Base-by-base conservation (phyloP, 2,329 filamentous ascomycete genomes). In the Scopulariopsis brevicaulis region DNA sequence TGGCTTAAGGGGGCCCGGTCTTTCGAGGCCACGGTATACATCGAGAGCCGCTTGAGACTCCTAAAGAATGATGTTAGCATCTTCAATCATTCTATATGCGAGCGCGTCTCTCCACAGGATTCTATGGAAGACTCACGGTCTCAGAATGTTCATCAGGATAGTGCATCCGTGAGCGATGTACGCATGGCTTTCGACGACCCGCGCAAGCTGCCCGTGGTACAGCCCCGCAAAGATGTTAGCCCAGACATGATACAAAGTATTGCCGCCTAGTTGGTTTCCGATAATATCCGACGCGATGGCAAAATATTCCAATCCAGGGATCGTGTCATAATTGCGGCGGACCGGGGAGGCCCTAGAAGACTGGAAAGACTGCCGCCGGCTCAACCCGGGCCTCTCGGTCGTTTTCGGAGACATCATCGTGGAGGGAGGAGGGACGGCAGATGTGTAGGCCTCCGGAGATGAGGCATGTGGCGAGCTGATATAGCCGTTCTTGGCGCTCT, bases 271-370 rank as follows among this genome's bases (percentile, higher is more conserved):
- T 55, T 94, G 84, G 59, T 87, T 87, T 5, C 91, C 91, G 18
- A 97, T 74, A 43, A 97, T 96, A 61, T 94, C 87, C 1, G 87
- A 87, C 2, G 91, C 93, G 61, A 89, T 85, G 1, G 89, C 88
- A 68, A 92, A 96, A 68, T 96, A 96, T 34, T 91, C 87, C 59
- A 97, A 75, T 0, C 94, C 94, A 0, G 94, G 93, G 60, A 96
- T 88, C 7, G 88, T 80, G 65, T 97, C 91, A 55, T 94, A 78
- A 66, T 96, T 96, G 64, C 81, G 78, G 57, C 70, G 69, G n/a
- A 53, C 24, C 65, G 62, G 1, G 66, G 64, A 63, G 61, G 37
- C 63, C 50, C 62, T 63, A 1, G 63, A 60, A 1, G 71, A 76
- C 65, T 84, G 77, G 51, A 80, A 67, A 0, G 81, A 84, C 4